phyloP scores from a whole-genome alignment of 2,329 filamentous ascomycete species.

The Chaetothyriales sp. region DNA sequence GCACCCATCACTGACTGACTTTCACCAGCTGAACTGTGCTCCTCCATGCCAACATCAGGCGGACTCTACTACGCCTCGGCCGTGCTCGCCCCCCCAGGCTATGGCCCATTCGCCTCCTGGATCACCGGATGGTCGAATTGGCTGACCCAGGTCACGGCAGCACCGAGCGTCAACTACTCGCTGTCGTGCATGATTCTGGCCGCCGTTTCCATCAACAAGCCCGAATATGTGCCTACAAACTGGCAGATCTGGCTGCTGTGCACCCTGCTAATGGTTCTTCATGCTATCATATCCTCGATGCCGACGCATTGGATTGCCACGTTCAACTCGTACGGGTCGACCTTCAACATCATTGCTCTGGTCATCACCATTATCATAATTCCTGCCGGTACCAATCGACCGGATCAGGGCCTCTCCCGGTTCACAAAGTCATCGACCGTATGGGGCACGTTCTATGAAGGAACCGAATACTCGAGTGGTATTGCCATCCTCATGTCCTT shows the following conservation, averaged over 20 bases:
- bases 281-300: slow-evolving; percentile 52
- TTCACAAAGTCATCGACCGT: slow-evolving; percentile 45
- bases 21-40: slow-evolving; percentile 49
- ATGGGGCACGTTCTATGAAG: slow-evolving; percentile 51
- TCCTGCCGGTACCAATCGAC: slow-evolving; percentile 40
- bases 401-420: slow-evolving; percentile 38
- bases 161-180: slow-evolving; percentile 52
- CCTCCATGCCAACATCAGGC: slow-evolving; percentile 55
- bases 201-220: slow-evolving; percentile 51
- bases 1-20: too few species aligned
- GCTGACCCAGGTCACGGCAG: slow-evolving; percentile 50
- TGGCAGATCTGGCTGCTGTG: slow-evolving; percentile 58
- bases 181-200: slow-evolving; percentile 57
- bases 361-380: slow-evolving; percentile 54
- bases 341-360: slow-evolving; percentile 54
- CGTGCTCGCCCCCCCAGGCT: slow-evolving; percentile 51
- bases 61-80: slow-evolving; percentile 61
- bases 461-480: slow-evolving; percentile 52
- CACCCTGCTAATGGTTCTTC: slow-evolving; percentile 50
- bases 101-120: slow-evolving; percentile 53
- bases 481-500: slow-evolving; percentile 58
- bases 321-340: slow-evolving; percentile 55
- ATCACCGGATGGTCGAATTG: slow-evolving; percentile 57
- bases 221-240: slow-evolving; percentile 46
- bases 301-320: slow-evolving; percentile 55